These are phyloP conservation scores for Kuraishia borneana DNA, from an alignment of 805 yeast genomes.

Conservation along the genomic window DNA sequence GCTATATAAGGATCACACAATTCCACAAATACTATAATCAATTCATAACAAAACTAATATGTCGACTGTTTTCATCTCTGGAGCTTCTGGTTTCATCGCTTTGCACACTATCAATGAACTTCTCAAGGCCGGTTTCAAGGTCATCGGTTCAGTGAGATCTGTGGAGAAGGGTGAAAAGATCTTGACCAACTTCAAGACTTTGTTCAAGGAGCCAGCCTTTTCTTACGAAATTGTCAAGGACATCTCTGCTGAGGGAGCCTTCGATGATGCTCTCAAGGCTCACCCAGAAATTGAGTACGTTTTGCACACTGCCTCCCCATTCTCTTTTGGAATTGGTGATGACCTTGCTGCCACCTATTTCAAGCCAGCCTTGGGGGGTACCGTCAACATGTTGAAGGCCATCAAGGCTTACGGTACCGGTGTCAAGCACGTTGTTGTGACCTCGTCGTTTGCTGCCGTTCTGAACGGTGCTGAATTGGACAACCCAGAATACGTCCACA, in stretches of 20 bases:
- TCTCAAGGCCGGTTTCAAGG: constrained; percentile 13
- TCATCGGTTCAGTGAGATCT: constrained; percentile 19
- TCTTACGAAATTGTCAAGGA: constrained; percentile 20
- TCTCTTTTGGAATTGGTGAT: constrained; percentile 15
- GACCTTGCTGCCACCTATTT: constrained; percentile 31
- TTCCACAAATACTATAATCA: no score
- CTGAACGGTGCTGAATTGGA: constrained; percentile 8
- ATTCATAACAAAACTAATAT: no score
- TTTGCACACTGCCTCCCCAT: constrained; percentile 30
- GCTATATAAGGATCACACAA: no score
- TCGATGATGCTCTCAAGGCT: constrained; percentile 29
- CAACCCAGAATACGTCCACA: constrained; percentile 6
- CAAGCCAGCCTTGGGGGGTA: constrained; percentile 37
- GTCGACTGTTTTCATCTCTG: constrained; percentile 18
- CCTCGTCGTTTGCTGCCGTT: constrained; percentile 43
- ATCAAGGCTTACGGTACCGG: constrained; percentile 26
- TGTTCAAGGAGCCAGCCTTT: constrained; percentile 11
- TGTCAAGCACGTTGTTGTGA: constrained; percentile 30
- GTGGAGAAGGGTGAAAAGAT: constrained; percentile 5
- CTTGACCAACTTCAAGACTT: constrained; percentile 5
- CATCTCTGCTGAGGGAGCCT: constrained; percentile 26
- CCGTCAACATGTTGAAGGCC: constrained; percentile 28
- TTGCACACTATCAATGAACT: constrained; percentile 15
- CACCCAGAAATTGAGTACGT: constrained; percentile 23
- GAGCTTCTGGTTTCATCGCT: constrained; percentile 24